These are phyloP conservation scores for Aspergillus piperis DNA, from an alignment of 2,329 filamentous ascomycete genomes.

Conservation along the genomic window DNA sequence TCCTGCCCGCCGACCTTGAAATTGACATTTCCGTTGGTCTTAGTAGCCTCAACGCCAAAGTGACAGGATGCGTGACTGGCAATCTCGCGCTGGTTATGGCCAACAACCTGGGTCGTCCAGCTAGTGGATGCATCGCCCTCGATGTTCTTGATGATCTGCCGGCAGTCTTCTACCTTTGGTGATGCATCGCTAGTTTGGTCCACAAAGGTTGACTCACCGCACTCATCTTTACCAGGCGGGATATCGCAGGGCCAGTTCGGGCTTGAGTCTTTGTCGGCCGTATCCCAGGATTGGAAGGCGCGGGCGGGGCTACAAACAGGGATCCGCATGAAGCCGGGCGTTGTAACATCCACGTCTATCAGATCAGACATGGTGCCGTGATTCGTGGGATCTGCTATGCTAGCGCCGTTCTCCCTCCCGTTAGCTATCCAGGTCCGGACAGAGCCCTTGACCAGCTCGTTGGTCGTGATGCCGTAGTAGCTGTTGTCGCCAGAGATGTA, in stretches of 20 bases:
- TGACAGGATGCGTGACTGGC: background rate
- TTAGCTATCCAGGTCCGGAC: constrained; percentile 26
- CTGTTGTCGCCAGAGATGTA: background rate
- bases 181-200: constrained; percentile 29
- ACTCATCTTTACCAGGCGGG: constrained; percentile 10
- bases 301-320: constrained; percentile 42
- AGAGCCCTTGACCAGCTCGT: constrained; percentile 10
- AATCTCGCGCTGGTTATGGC: constrained; percentile 11
- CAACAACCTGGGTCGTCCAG: constrained; percentile 10
- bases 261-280: constrained; percentile 18
- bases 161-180: constrained; percentile 17
- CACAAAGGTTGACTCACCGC: constrained; percentile 12
- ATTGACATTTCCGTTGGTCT: constrained; percentile 10
- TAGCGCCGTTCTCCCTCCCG: constrained; percentile 34
- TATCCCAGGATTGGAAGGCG: constrained; percentile 38
- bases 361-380: constrained; percentile 25
- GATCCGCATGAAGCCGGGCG: constrained; percentile 40
- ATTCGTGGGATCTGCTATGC: constrained; percentile 26
- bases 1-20: constrained; percentile 14
- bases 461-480: constrained; percentile 7
- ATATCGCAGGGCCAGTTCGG: constrained; percentile 18
- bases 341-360: constrained; percentile 33
- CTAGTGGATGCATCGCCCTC: constrained; percentile 9
- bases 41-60: constrained; percentile 16
- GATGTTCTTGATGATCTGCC: constrained; percentile 21